phyloP scores from a whole-genome alignment of 305 asterid species.

The Ilex paraguariensis region DNA sequence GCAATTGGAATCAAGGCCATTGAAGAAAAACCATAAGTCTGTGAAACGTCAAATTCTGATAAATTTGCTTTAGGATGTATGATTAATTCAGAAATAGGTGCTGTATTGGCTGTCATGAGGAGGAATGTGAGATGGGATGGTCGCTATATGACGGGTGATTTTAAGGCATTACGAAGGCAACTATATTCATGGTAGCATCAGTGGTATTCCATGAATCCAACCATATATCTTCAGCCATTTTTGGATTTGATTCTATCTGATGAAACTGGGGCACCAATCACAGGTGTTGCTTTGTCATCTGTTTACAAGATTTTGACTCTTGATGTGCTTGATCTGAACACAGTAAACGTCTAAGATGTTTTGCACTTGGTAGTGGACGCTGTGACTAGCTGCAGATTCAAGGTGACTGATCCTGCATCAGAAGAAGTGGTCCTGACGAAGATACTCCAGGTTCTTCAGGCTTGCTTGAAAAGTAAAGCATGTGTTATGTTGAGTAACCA shows the following conservation, averaged over 20 bases:
- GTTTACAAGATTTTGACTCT: conserved; percentile 86
- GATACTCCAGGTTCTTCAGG: conserved; percentile 95
- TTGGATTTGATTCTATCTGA: conserved; percentile 89
- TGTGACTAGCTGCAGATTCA: conserved; percentile 97
- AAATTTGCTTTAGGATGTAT: conserved; percentile 72
- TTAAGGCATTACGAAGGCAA: conserved; percentile 74
- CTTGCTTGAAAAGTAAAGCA: conserved; percentile 91
- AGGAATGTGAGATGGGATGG: conserved; percentile 98
- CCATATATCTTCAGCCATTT: conserved; percentile 91
- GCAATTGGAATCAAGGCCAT: conserved; percentile 75
- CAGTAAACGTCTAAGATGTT: conserved; percentile 75
- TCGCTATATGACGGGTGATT: conserved; percentile 90
- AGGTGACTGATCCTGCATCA: conserved; percentile 94
- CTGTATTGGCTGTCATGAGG: conserved; percentile 96
- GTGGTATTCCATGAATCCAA: conserved; percentile 80
- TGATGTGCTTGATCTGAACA: too few species aligned
- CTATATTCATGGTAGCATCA: conserved; percentile 78
- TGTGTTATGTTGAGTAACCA: conserved; percentile 91
- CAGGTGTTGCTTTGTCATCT: conserved; percentile 88
- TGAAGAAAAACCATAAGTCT: conserved; percentile 98
- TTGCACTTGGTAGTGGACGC: conserved; percentile 46
- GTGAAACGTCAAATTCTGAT: conserved; percentile 55
- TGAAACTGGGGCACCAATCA: conserved; percentile 98
- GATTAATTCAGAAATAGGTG: conserved; percentile 90
- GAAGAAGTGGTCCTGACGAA: conserved; percentile 94